A percentile compares a stretch with the other conserved stretches of the same genome.
These are phyloP conservation scores for Phoma sp. DNA, from an alignment of 2,329 filamentous ascomycete species.

Conservation along the genomic window DNA sequence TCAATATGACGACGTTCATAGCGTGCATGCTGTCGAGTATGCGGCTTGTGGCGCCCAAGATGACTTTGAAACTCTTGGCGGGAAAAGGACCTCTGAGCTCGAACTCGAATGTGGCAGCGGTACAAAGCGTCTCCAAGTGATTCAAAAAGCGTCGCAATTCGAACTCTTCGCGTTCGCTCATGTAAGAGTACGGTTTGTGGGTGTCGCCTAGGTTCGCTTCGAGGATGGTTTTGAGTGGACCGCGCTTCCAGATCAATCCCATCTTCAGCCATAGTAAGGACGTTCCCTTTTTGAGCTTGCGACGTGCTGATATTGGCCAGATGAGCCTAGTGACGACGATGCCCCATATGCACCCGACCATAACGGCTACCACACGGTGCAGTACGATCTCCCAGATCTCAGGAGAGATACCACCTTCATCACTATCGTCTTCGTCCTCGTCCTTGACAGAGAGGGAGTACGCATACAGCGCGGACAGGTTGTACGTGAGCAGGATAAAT, in stretches of 20 bases:
- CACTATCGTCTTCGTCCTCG: conserved; percentile 74
- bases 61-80: conserved; percentile 71
- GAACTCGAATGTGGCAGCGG: conserved; percentile 81
- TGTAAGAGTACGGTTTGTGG: conserved; percentile 64
- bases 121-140: conserved; percentile 75
- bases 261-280: conserved; percentile 93
- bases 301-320: conserved; percentile 90
- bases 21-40: conserved; percentile 95
- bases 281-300: conserved; percentile 87
- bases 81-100: conserved; percentile 89
- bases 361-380: conserved; percentile 86
- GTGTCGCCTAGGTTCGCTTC: conserved; percentile 39
- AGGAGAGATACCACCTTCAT: conserved; percentile 81
- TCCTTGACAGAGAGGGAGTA: conserved; percentile 86
- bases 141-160: conserved; percentile 81
- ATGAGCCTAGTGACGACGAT: conserved; percentile 87
- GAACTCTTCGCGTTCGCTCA: conserved; percentile 85
- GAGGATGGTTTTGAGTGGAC: conserved; percentile 77
- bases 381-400: conserved; percentile 86
- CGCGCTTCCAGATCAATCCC: conserved; percentile 94
- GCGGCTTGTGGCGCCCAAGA: conserved; percentile 79
- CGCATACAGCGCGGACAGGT: conserved; percentile 90
- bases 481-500: conserved; percentile 95
- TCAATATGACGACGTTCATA: conserved; percentile 90
- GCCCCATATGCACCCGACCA: conserved; percentile 88